Conservation (phyloP, 805 yeast genomes). For the Suhomyces sp. region DNA sequence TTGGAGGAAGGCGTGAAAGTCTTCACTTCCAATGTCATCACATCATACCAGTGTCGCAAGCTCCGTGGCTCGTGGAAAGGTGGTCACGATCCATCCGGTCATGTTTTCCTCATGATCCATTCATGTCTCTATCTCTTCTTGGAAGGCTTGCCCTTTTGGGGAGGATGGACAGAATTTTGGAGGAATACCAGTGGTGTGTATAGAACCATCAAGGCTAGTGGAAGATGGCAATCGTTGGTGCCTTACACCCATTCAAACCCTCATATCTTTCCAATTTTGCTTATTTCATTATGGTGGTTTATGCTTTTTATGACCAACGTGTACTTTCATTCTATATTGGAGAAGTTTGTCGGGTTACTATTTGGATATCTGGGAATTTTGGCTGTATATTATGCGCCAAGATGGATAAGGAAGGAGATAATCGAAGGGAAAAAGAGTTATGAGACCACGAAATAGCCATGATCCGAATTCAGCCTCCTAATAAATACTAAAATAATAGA, state of each 20-base stretch:
- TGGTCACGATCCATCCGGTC: conserved; percentile 97
- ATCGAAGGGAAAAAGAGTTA: no score
- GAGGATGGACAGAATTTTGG: conserved; percentile 20
- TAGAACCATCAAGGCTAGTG: neutral
- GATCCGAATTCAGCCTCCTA: no score
- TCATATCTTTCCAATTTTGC: conserved; percentile 21
- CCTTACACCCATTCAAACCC: conserved; percentile 23
- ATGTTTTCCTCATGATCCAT: conserved; percentile 74
- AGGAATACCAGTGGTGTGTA: conserved; percentile 10
- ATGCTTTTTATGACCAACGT: conserved; percentile 83
- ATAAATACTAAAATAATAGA: no score
- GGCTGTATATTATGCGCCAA: conserved; percentile 44
- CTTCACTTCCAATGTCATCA: conserved; percentile 13
- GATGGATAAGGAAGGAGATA: conserved; percentile 17
- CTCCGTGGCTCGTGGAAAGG: conserved; percentile 69
- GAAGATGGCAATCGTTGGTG: conserved; percentile 2
- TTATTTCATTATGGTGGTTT: conserved; percentile 68
- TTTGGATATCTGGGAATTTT: conserved; percentile 57
- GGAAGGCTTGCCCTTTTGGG: conserved; percentile 51
- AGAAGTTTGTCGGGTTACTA: conserved; percentile 68
- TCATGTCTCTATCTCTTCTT: conserved; percentile 63
- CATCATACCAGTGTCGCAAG: conserved; percentile 36
- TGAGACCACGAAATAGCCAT: no score
- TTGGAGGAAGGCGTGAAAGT: conserved; percentile 2
- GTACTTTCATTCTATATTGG: conserved; percentile 79